phyloP scores from a whole-genome alignment of 75 land plant genomes.

The Cunninghamia lanceolata region DNA sequence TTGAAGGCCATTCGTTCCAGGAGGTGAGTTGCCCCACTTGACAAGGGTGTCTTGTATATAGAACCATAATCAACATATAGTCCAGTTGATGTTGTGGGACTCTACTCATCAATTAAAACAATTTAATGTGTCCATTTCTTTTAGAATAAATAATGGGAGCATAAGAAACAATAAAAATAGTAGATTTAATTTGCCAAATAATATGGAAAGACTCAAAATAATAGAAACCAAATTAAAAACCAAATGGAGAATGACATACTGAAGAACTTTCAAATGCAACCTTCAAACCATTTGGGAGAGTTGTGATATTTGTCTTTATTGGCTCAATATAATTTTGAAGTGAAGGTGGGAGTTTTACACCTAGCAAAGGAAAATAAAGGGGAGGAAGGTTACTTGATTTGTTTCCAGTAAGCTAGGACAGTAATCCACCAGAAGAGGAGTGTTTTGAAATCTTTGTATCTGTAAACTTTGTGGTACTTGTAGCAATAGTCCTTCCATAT shows the following conservation, averaged over 20 bases:
- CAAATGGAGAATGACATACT: constrained; percentile 8
- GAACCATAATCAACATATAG: constrained; percentile 85
- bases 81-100: constrained; percentile 73
- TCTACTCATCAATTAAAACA: constrained; percentile 25
- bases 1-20: constrained; percentile 97
- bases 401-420: constrained; percentile 16
- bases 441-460: not conserved
- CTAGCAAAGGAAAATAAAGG: constrained; percentile 20
- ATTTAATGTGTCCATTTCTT: too few relatives aligned
- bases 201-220: too few relatives aligned
- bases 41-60: constrained; percentile 64
- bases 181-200: too few relatives aligned
- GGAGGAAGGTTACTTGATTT: constrained; percentile 14
- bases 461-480: not conserved
- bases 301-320: too few relatives aligned
- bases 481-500: not conserved
- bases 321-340: constrained; percentile 22
- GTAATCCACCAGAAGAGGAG: constrained; percentile 5
- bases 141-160: too few relatives aligned
- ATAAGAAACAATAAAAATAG: too few relatives aligned
- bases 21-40: too few relatives aligned
- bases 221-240: too few relatives aligned
- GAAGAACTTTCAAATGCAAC: constrained; percentile 32
- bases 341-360: constrained; percentile 23
- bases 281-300: constrained; percentile 38